Evolutionary conservation across 192 early-diverging fungal species (phyloP), one percentile per base, ranked within the genome.

Genomic region (Backusella luteola): DNA sequence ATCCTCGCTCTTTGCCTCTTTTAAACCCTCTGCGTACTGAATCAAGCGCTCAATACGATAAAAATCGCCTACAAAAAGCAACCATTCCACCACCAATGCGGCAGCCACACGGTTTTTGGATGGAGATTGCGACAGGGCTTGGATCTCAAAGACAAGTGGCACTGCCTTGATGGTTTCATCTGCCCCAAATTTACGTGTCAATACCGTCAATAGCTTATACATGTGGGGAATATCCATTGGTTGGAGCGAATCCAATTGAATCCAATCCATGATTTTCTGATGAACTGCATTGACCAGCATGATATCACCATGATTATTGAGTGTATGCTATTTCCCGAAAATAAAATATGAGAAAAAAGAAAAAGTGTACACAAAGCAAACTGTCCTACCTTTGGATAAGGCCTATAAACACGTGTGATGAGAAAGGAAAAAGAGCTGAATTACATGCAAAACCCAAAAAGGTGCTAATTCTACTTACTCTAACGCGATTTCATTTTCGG

Each of bases 61-160:
- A 23, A 53, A 77, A 11, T 70, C 44, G 41, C 39, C 76, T 19
- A 71, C 26, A 53, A 71, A 41, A n/a, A 21, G n/a, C 34, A 79
- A 39, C 78, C 73, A 75, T 74, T 79, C 63, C 7, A 79, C 12
- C 0, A 67, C 46, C 12, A 79, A 9, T 17, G 71, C 70, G 11
- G 73, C 77, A 4, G 39, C 29, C 3, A 73, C 77, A 38, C 73
- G 69, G 4, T 66, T 34, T 29, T 59, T 29, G 17, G 73, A 49
- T 44, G 66, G 56, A 11, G 74, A 41, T 11, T 44, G 46, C 8
- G 69, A 41, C n/a, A 69, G 21, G 12, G 70, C 26, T 17, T 81
- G 80, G 14, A 81, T 29, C 32, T 74, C 53, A 52, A 81, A 81
- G 5, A 81, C 49, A 19, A 81, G 46, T 0, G 80, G 76, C 1